A percentile compares a stretch with the other conserved stretches of the same genome.
These are phyloP conservation scores for Toxicodendron radicans DNA, from an alignment of 345 rosid genomes.

Conservation along the genomic window DNA sequence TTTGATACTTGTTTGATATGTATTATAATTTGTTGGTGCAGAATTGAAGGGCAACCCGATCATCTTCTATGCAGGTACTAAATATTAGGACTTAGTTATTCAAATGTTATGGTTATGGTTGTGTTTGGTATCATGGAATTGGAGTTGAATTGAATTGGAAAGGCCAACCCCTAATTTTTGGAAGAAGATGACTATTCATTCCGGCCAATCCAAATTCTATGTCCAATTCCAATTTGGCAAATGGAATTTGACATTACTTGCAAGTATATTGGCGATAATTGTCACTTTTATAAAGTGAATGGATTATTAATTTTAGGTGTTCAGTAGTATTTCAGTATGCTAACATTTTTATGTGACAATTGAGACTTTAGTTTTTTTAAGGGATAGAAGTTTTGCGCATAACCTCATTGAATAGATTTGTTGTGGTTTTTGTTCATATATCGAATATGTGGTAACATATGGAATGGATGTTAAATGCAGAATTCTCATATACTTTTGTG, in stretches of 20 bases:
- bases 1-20: no score
- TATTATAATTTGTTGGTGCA: conserved; percentile 32
- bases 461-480: not conserved
- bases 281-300: not conserved
- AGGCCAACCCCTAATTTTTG: not conserved
- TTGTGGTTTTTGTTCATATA: not conserved
- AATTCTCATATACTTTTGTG: not conserved
- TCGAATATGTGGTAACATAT: not conserved
- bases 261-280: not conserved
- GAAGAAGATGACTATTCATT: not conserved
- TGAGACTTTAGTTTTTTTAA: not conserved
- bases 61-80: conserved; percentile 72
- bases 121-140: not conserved
- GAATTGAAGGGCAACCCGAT: conserved; percentile 75
- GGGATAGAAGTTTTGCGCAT: not conserved
- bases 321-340: not conserved
- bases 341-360: not conserved
- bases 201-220: not conserved
- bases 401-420: not conserved
- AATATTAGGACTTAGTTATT: not conserved
- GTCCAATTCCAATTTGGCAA: no score
- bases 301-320: not conserved
- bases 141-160: not conserved
- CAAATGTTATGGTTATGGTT: not conserved
- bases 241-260: not conserved